These are phyloP conservation scores for Oehlia diaphana DNA, from an alignment of 192 early-diverging fungal species.

Conservation along the genomic window DNA sequence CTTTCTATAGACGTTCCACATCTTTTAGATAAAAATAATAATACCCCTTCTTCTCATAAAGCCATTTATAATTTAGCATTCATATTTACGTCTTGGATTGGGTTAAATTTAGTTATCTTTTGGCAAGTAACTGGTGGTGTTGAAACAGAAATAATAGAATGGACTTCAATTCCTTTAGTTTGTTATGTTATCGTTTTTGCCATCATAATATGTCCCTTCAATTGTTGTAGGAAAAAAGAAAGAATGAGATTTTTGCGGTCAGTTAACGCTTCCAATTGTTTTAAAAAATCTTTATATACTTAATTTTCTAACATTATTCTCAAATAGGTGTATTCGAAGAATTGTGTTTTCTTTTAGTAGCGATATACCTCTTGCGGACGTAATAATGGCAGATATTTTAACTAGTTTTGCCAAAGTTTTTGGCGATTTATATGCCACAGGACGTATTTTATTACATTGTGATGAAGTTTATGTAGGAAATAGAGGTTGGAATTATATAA, in stretches of 20 bases:
- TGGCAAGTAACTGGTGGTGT: conserved; percentile 40
- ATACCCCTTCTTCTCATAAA: conserved; percentile 16
- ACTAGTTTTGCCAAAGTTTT: conserved; percentile 90
- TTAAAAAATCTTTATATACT: not conserved
- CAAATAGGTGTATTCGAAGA: conserved; percentile 49
- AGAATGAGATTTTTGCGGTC: conserved; percentile 57
- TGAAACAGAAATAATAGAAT: conserved; percentile 16
- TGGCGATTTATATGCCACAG: conserved; percentile 75
- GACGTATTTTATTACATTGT: conserved; percentile 60
- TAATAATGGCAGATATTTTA: conserved; percentile 93
- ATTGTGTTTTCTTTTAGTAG: conserved; percentile 50
- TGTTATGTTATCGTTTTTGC: conserved; percentile 44
- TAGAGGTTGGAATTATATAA: conserved; percentile 49
- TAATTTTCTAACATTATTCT: not conserved
- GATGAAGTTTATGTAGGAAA: conserved; percentile 34
- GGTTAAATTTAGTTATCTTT: conserved; percentile 51
- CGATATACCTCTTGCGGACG: conserved; percentile 70
- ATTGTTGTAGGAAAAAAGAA: conserved; percentile 50
- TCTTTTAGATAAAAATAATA: conserved; percentile 32
- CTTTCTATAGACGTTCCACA: conserved; percentile 47
- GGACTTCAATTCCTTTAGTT: conserved; percentile 45
- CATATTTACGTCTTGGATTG: conserved; percentile 40
- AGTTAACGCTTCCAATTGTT: not conserved
- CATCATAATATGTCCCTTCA: conserved; percentile 50
- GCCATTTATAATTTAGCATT: conserved; percentile 51